A percentile compares a stretch with the other conserved stretches of the same genome.
Conservation (phyloP, 116 monocot species). For the Posidonia oceanica region DNA sequence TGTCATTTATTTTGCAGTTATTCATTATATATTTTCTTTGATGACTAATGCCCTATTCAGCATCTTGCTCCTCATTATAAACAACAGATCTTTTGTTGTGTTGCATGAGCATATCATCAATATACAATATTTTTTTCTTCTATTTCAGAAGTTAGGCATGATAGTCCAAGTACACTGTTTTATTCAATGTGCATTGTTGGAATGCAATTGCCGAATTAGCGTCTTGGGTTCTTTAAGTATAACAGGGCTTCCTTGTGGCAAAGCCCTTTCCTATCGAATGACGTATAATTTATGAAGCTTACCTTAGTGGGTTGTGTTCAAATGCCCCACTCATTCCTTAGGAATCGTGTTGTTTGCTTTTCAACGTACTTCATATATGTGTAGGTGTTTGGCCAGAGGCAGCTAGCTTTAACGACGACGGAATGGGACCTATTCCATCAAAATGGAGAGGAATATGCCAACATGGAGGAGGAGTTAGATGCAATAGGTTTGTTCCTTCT, state of each 20-base stretch:
- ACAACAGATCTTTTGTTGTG: too few relatives aligned
- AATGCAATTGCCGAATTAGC: neutral
- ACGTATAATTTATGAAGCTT: too few relatives aligned
- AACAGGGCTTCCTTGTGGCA: neutral
- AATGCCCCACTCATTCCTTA: neutral
- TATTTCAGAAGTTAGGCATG: too few relatives aligned
- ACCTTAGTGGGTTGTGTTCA: too few relatives aligned
- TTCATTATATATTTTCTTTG: too few relatives aligned
- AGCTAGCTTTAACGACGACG: slow-evolving; percentile 68
- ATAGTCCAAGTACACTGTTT: neutral
- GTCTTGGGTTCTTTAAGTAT: slow-evolving; percentile 4
- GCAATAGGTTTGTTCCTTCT: slow-evolving; percentile 7
- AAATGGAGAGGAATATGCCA: slow-evolving; percentile 79
- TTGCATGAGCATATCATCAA: too few relatives aligned
- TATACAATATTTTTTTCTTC: too few relatives aligned
- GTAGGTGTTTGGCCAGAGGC: slow-evolving; percentile 95
- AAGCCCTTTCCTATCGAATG: too few relatives aligned
- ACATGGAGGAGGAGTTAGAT: neutral
- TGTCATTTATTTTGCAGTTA: too few relatives aligned
- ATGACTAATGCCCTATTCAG: too few relatives aligned
- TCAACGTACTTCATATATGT: neutral
- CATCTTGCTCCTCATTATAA: too few relatives aligned
- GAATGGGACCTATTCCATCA: slow-evolving; percentile 55
- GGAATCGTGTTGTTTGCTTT: neutral
- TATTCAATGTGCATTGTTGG: neutral